A percentile compares a stretch with the other conserved stretches of the same genome.
Evolutionary conservation across 164 flowering plant species (phyloP).

Genomic region (Echeveria elegans): DNA sequence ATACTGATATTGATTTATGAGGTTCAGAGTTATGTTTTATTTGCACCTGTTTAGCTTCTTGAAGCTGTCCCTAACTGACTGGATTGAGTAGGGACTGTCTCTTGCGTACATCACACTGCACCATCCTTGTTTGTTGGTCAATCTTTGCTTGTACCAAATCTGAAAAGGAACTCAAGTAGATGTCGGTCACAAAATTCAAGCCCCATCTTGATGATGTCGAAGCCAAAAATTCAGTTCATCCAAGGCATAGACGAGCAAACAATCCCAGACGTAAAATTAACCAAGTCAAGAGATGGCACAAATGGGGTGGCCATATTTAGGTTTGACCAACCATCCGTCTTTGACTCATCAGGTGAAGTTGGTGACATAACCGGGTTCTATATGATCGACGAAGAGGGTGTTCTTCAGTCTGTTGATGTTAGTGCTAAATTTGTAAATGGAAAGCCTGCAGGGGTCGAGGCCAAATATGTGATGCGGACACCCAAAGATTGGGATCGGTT

Average conservation of each 20-base stretch:
- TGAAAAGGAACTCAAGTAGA: slow-evolving; percentile 13
- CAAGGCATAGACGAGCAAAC: slow-evolving; percentile 91
- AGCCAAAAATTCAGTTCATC: slow-evolving; percentile 82
- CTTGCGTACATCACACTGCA: slow-evolving; percentile 26
- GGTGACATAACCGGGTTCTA: slow-evolving; percentile 93
- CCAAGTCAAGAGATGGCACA: slow-evolving; percentile 86
- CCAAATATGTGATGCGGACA: slow-evolving; percentile 75
- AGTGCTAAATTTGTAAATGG: slow-evolving; percentile 86
- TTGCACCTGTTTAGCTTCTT: no score
- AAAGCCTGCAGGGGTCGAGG: slow-evolving; percentile 80
- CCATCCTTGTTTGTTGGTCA: slow-evolving; percentile 57
- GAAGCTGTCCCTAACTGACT: no score
- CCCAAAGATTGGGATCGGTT: slow-evolving; percentile 93
- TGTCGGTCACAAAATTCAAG: slow-evolving; percentile 16
- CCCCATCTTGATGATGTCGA: slow-evolving; percentile 48
- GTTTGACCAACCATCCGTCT: slow-evolving; percentile 82
- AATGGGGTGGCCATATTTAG: slow-evolving; percentile 81
- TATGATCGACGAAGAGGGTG: slow-evolving; percentile 99
- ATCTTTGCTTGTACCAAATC: slow-evolving; percentile 24
- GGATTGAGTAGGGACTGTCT: slow-evolving; percentile 28
- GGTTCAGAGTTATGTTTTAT: no score
- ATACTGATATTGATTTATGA: no score
- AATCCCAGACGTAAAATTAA: slow-evolving; percentile 75
- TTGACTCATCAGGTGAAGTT: slow-evolving; percentile 73
- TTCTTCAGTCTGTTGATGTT: no score